phyloP scores from a whole-genome alignment of 441 rosid genomes.

The Jatropha multifida region DNA sequence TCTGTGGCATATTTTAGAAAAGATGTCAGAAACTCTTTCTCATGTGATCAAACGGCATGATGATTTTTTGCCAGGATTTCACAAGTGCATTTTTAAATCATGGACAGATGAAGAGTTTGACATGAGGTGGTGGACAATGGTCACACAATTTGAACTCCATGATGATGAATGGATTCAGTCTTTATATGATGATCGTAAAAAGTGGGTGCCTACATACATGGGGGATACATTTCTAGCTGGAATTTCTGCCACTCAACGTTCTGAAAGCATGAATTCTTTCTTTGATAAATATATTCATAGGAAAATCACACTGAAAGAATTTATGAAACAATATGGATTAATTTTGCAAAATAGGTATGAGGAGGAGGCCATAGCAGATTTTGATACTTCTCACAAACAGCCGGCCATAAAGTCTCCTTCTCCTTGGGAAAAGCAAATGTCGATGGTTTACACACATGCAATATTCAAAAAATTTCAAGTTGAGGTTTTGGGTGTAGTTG shows the following conservation, averaged over 20 bases:
- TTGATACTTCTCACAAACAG: constrained; percentile 73
- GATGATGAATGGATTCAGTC: constrained; percentile 59
- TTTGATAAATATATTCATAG: constrained; percentile 74
- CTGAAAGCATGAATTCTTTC: constrained; percentile 65
- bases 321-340: constrained; percentile 63
- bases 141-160: constrained; percentile 57
- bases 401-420: constrained; percentile 82
- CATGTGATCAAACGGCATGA: constrained; percentile 60
- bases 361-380: constrained; percentile 84
- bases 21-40: constrained; percentile 60
- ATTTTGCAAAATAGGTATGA: constrained; percentile 72
- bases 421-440: constrained; percentile 80
- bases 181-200: constrained; percentile 66
- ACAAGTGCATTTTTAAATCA: constrained; percentile 72
- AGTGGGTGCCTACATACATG: constrained; percentile 79
- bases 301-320: constrained; percentile 70
- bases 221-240: constrained; percentile 65
- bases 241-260: constrained; percentile 62
- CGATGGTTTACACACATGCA: constrained; percentile 69
- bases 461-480: constrained; percentile 73
- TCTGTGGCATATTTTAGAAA: constrained; percentile 68
- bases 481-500: constrained; percentile 82
- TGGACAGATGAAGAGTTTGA: constrained; percentile 75
- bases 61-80: constrained; percentile 58
- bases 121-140: constrained; percentile 76